Evolutionary conservation across 2,329 filamentous ascomycete genomes (phyloP), one percentile per base, ranked within the genome.

Genomic region (Claviceps monticola): DNA sequence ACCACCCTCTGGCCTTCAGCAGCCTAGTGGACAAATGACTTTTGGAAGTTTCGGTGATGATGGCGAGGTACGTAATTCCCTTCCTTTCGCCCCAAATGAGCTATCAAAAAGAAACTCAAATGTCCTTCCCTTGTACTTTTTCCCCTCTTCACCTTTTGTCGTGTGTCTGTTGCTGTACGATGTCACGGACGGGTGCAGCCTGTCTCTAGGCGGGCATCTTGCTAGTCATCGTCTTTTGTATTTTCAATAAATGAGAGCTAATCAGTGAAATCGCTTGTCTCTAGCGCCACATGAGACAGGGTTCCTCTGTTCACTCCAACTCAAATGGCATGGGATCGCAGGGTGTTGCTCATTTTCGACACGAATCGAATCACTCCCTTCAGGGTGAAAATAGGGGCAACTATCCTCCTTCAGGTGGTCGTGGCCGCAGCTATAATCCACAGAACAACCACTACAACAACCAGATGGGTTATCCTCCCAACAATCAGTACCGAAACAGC

Each of bases 21-120:
- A 82, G 57, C 81, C 84, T 59, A 79, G 79, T 51, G 67, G 68
- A 46, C 83, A 81, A 62, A 82, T 84, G 67, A 79, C 87, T 50
- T 96, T 95, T 73, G 90, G 90, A 58, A 90, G 86, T 69, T 83
- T 91, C 59, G 81, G 78, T 60, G 83, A 82, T 62, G 86, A 94
- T 64, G 85, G 87, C 66, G 80, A 86, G 71, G 87, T 94, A 76
- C 78, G 84, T 74, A 60, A 34, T 11, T 34, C 29, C 3, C 9
- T 34, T 34, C 9, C 9, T 11, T 11, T 29, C 4, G 9, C 29
- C 29, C 29, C 4, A 34, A 34, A 11, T 3, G 29, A 4, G 29
- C 29, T 34, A 34, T 34, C 9, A 9, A 34, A 34, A 34, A 34
- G 29, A 11, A 34, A 34, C 13, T n/a, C 6, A 14, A n/a, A 59